Base-by-base conservation (phyloP, 176 grass and related monocot species). In the Ampelocalamus luodianensis region DNA sequence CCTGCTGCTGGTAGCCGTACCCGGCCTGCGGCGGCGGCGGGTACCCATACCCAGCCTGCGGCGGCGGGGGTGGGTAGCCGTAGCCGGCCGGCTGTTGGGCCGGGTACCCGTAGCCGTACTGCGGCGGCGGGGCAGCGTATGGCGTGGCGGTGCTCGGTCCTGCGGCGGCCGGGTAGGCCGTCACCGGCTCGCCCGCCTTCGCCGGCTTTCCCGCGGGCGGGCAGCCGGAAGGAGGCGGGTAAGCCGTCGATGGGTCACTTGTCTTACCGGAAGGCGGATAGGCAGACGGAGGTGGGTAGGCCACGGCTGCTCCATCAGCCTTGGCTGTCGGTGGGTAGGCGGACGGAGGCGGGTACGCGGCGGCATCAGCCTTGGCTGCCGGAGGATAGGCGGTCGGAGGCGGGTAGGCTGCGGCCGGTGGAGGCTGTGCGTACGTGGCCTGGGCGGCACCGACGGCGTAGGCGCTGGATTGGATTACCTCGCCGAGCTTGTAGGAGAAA, bases 401-500 rank as follows among this genome's bases (percentile, higher is more conserved):
- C 27, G 76, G 73, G 79, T 83, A 89, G 0, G 88, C 79, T 15
- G 88, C 66, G 0, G 88, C 11, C 34, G 79, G 87, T 5, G 74
- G 66, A 53, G 77, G 17, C 9, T 66, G 82, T 1, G 63, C 48
- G 62, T 77, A 83, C 1, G 66, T 62, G 43, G 70, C 34, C 3
- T 71, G 40, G 3, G 50, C 76, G n/a, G 71, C 3, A 14, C 34
- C 46, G 22, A 22, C 32, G 3, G 40, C 15, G 51, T 87, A 87
- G 18, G 37, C 71, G 4, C 51, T 24, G 5, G 70, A 55, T 40
- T 70, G 59, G 43, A 83, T 79, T 15, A 72, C 77, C 83, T 98
- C 89, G 8, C 87, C 85, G 49, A 98, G 79, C 77, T 85, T 93
- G 74, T 98, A 95, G 0, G 96, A 98, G 77, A 98, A 76, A 43